These are phyloP conservation scores for Zarea fungicola DNA, from an alignment of 2,329 filamentous ascomycete genomes.

Conservation along the genomic window DNA sequence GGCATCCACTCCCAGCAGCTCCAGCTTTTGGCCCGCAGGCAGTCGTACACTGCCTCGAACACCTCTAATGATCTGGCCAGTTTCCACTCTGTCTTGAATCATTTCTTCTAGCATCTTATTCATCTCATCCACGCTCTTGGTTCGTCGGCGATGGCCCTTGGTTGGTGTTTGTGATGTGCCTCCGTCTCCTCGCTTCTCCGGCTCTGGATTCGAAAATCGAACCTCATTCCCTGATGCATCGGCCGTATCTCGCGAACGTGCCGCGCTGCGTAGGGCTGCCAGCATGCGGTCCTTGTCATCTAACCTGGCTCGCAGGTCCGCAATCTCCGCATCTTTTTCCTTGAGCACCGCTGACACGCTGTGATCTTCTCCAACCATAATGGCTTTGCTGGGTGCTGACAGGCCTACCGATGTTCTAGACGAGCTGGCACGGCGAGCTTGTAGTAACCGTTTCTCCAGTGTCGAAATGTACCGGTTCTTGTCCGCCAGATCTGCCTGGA, in stretches of 20 bases:
- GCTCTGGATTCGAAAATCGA: conserved; percentile 23
- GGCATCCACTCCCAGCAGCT: conserved; percentile 28
- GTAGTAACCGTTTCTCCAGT: conserved; percentile 83
- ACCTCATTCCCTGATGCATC: conserved; percentile 46
- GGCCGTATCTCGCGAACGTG: conserved; percentile 78
- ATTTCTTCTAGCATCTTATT: conserved; percentile 92
- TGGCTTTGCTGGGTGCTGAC: conserved; percentile 53
- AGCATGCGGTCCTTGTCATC: conserved; percentile 97
- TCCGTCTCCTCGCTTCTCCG: conserved; percentile 17
- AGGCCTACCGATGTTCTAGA: conserved; percentile 77
- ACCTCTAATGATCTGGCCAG: conserved; percentile 64
- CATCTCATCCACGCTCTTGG: conserved; percentile 82
- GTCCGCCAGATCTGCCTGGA: conserved; percentile 92
- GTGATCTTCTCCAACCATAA: conserved; percentile 72
- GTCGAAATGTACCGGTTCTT: conserved; percentile 96
- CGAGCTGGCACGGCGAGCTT: conserved; percentile 85
- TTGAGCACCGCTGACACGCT: conserved; percentile 67
- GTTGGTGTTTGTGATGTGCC: conserved; percentile 23
- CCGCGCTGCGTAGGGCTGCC: conserved; percentile 74
- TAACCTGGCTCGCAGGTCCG: conserved; percentile 78
- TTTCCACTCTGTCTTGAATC: conserved; percentile 84
- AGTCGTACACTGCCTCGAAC: conserved; percentile 62
- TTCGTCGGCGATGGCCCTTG: conserved; percentile 43
- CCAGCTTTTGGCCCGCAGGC: conserved; percentile 40
- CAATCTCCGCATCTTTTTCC: conserved; percentile 91